Evolutionary conservation across 345 rosid genomes (phyloP), one percentile per base, ranked within the genome.

Genomic region (Adansonia digitata): DNA sequence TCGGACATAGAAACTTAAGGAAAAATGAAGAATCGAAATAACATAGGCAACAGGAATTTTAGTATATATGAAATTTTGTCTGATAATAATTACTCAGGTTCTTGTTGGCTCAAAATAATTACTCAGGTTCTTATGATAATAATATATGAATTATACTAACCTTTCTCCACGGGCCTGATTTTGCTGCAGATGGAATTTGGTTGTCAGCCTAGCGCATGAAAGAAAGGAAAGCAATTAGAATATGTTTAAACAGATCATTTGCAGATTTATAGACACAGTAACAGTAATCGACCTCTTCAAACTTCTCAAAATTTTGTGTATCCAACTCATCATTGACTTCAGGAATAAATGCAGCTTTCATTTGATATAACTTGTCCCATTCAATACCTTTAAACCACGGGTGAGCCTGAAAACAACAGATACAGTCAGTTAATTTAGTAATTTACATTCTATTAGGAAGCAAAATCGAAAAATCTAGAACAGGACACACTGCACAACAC

Each of bases 251-350:
- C 24, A 40, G 15, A 43, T 29, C 37, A 49, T 51, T n/a, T 66
- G 40, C 69, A 48, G 61, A 48, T 37, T 73, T 75, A 40, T 9
- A 46, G 31, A 18, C 7, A 69, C 57, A 68, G 31, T 26, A 78
- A 68, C 74, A 77, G 29, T 72, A 48, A 59, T 71, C 68, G 74
- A 95, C 99, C 94, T 94, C 98, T 75, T 94, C 98, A 81, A 94
- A 94, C 75, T 94, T 94, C 79, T 92, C 98, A 68, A 94, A 94
- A 80, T 94, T 94, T 78, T 94, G 98, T 7, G 98, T 94, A 78
- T 94, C 98, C 84, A 94, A 75, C 77, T 94, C 98, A 84, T 90
- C 97, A 81, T 94, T 92, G 80, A 94, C 98, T 89, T 91, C 87
- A 10, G 99, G 98, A 75, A 90, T 88, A 86, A 95, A 91, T 64